A percentile compares a stretch with the other conserved stretches of the same genome.
phyloP scores from a whole-genome alignment of 2,329 filamentous ascomycete genomes.

The Alternaria sp. region DNA sequence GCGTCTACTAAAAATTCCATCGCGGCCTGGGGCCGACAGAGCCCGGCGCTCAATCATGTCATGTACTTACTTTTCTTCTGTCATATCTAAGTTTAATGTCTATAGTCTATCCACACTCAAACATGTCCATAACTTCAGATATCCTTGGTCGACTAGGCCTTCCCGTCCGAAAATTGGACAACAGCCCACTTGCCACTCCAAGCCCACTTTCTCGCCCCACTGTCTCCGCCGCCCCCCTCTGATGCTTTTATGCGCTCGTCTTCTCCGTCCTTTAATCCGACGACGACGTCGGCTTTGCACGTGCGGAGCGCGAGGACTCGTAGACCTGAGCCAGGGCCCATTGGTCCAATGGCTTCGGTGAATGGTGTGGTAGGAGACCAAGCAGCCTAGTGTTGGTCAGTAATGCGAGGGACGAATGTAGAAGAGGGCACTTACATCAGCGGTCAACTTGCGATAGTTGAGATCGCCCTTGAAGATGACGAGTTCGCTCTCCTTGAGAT shows the following conservation, averaged over 20 bases:
- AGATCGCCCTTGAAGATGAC: constrained; percentile 97
- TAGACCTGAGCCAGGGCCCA: constrained; percentile 81
- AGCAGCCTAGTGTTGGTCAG: constrained; percentile 58
- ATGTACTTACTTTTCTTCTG: not conserved
- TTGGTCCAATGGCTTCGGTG: constrained; percentile 79
- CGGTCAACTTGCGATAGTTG: constrained; percentile 93
- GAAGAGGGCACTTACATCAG: constrained; percentile 70
- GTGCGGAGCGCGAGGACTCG: constrained; percentile 88
- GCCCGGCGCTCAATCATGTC: not conserved
- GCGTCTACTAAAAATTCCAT: constrained; percentile 13
- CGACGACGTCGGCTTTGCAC: constrained; percentile 95
- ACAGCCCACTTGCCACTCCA: constrained; percentile 98
- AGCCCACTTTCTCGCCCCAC: constrained; percentile 79
- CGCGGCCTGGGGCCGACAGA: not conserved
- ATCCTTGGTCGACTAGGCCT: constrained; percentile 42
- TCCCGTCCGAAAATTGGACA: constrained; percentile 81
- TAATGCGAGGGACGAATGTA: not conserved
- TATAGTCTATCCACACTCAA: not conserved
- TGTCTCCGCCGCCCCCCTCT: constrained; percentile 74
- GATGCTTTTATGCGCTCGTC: constrained; percentile 78
- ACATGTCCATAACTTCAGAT: not conserved
- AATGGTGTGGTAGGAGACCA: constrained; percentile 94
- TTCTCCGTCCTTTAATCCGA: constrained; percentile 79
- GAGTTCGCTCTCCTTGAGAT: constrained; percentile 82
- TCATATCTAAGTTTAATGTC: not conserved